Evolutionary conservation across 2,329 filamentous ascomycete genomes (phyloP).

Genomic region (Phoma sp.): DNA sequence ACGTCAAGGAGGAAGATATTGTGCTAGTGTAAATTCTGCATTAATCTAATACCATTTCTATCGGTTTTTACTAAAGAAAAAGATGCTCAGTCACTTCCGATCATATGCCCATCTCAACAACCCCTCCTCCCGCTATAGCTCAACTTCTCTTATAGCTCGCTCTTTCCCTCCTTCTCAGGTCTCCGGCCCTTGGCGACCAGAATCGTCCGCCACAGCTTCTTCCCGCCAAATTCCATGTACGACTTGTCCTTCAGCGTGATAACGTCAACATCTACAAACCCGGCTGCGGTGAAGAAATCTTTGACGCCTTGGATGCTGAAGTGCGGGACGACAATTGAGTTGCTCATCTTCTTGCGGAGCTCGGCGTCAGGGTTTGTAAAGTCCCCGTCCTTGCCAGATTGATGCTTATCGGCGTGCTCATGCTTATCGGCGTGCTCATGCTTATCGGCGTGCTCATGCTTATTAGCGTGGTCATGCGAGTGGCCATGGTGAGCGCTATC

Average conservation of each 20-base stretch:
- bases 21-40: conserved; percentile 2
- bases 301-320: conserved; percentile 68
- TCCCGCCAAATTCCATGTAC: conserved; percentile 52
- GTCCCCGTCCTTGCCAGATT: conserved; percentile 12
- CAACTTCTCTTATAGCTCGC: conserved; percentile 28
- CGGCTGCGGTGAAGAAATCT: conserved; percentile 69
- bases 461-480: conserved; percentile 25
- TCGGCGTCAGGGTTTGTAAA: conserved; percentile 14
- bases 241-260: conserved; percentile 61
- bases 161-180: conserved; percentile 35
- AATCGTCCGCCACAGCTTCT: conserved; percentile 54
- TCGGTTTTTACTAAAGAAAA: too few species aligned
- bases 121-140: too few species aligned
- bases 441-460: conserved; percentile 14
- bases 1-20: conserved; percentile 4
- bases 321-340: conserved; percentile 70
- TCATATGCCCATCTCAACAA: too few species aligned
- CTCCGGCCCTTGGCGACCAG: conserved; percentile 62
- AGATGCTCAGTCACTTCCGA: too few species aligned
- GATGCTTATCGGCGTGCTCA: background rate
- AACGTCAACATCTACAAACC: conserved; percentile 65
- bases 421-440: conserved; percentile 10
- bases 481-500: conserved; percentile 24
- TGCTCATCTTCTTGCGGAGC: conserved; percentile 44
- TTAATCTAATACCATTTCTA: background rate